A percentile compares a stretch with the other conserved stretches of the same genome.
phyloP scores from a whole-genome alignment of 768 basidiomycete genomes.

The Tulasnella sp. region DNA sequence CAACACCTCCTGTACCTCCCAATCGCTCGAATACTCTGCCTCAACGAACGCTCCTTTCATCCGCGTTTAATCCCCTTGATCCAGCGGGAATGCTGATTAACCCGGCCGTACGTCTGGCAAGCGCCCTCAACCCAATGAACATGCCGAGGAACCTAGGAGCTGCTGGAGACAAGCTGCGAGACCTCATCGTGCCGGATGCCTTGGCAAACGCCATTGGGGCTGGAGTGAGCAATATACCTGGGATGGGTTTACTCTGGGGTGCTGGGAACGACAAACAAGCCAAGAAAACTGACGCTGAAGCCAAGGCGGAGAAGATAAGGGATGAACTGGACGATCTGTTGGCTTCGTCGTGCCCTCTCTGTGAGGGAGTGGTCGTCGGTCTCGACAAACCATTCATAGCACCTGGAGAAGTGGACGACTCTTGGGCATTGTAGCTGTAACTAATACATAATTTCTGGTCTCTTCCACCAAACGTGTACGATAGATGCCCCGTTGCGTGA shows the following conservation, averaged over 20 bases:
- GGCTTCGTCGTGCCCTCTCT: slow-evolving; percentile 85
- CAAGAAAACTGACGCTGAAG: slow-evolving; percentile 41
- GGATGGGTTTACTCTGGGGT: slow-evolving; percentile 35
- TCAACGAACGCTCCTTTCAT: slow-evolving; percentile 69
- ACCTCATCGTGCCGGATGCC: slow-evolving; percentile 91
- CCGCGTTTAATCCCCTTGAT: slow-evolving; percentile 53
- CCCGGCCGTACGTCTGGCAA: slow-evolving; percentile 25
- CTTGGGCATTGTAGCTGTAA: slow-evolving; percentile 59
- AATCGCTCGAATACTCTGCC: slow-evolving; percentile 44
- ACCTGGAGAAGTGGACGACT: slow-evolving; percentile 70
- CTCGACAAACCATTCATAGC: slow-evolving; percentile 84
- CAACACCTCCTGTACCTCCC: slow-evolving; percentile 29
- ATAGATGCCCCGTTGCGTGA: no score
- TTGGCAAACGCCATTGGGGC: slow-evolving; percentile 74
- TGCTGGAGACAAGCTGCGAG: slow-evolving; percentile 74
- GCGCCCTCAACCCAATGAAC: slow-evolving; percentile 46
- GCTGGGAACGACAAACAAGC: slow-evolving; percentile 40
- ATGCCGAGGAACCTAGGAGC: slow-evolving; percentile 75
- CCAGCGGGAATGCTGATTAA: slow-evolving; percentile 25
- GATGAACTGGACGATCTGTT: slow-evolving; percentile 85
- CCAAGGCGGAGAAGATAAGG: slow-evolving; percentile 66
- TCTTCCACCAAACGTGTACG: no score
- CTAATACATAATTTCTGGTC: neutral
- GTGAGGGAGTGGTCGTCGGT: slow-evolving; percentile 81
- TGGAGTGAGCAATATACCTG: slow-evolving; percentile 30